These are phyloP conservation scores for Mycena sp. DNA, from an alignment of 1,284 basidiomycete species.

Conservation along the genomic window DNA sequence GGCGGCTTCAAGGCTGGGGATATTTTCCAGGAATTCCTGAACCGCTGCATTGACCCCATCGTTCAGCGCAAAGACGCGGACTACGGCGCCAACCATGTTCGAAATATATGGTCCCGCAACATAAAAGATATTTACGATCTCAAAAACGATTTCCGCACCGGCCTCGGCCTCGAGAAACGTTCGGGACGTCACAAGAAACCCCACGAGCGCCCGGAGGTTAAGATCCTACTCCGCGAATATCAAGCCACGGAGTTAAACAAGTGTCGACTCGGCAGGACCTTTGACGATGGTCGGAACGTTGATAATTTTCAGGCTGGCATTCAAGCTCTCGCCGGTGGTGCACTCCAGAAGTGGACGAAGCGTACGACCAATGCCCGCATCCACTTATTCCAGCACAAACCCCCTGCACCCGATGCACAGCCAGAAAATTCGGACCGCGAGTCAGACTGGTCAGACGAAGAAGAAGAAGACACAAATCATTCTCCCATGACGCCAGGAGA, in stretches of 20 bases:
- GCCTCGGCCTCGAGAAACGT: conserved; percentile 32
- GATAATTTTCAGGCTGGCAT: conserved; percentile 29
- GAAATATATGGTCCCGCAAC: conserved; percentile 33
- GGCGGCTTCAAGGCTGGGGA: neutral
- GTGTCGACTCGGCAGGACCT: conserved; percentile 24
- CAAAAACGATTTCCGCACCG: conserved; percentile 33
- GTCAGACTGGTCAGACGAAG: too few relatives aligned
- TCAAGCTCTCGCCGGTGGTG: conserved; percentile 12
- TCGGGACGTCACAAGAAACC: conserved; percentile 31
- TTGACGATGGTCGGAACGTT: conserved; percentile 6
- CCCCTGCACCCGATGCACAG: too few relatives aligned
- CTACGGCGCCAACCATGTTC: conserved; percentile 18
- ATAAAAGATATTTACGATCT: conserved; percentile 34
- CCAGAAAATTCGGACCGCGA: too few relatives aligned
- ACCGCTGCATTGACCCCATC: neutral
- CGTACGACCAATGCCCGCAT: neutral
- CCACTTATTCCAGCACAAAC: too few relatives aligned
- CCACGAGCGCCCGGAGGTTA: conserved; percentile 34
- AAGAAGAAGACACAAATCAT: too few relatives aligned
- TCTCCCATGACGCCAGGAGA: too few relatives aligned
- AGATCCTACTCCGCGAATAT: conserved; percentile 30
- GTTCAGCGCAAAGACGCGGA: conserved; percentile 7
- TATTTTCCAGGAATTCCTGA: conserved; percentile 1
- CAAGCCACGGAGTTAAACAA: conserved; percentile 25
- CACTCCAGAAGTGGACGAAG: conserved; percentile 20